Conservation (phyloP, 1,139 yeast species). For the Blastobotrys ciferrii region DNA sequence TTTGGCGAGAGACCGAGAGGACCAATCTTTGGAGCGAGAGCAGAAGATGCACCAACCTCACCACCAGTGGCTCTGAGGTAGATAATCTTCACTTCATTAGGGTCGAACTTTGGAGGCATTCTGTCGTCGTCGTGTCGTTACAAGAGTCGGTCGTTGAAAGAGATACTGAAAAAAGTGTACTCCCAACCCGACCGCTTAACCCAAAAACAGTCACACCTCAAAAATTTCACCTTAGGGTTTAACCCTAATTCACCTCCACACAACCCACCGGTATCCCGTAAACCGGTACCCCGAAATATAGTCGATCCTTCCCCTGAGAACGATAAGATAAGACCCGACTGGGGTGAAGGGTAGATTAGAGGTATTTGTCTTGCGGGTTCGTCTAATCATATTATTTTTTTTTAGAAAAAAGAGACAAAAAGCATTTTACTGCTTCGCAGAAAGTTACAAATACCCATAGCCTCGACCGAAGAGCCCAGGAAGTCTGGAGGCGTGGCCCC, state of each 20-base stretch:
- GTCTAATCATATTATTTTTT: too few relatives aligned
- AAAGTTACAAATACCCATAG: too few relatives aligned
- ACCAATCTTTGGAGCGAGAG: conserved; percentile 99
- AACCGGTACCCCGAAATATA: background rate
- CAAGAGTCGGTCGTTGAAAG: background rate
- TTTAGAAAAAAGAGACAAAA: too few relatives aligned
- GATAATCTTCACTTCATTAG: conserved; percentile 96
- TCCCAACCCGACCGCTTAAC: conserved; percentile 1
- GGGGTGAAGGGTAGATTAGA: too few relatives aligned
- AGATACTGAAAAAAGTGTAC: background rate
- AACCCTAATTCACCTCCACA: background rate
- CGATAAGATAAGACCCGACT: too few relatives aligned
- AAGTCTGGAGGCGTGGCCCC: too few relatives aligned
- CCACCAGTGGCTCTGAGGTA: conserved; percentile 99
- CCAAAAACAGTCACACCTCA: background rate
- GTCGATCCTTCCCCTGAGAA: too few relatives aligned
- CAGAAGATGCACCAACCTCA: conserved; percentile 99
- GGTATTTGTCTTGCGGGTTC: too few relatives aligned
- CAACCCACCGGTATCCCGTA: background rate
- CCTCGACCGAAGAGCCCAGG: too few relatives aligned
- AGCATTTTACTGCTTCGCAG: too few relatives aligned
- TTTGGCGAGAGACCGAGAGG: conserved; percentile 99
- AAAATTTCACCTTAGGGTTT: background rate
- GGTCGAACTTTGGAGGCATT: conserved; percentile 63
- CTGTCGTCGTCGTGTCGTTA: conserved; percentile 11